Evolutionary conservation across 352 stramenopile species (phyloP), one percentile per base, ranked within the genome.

Genomic region (Globisporangium cystogenes): DNA sequence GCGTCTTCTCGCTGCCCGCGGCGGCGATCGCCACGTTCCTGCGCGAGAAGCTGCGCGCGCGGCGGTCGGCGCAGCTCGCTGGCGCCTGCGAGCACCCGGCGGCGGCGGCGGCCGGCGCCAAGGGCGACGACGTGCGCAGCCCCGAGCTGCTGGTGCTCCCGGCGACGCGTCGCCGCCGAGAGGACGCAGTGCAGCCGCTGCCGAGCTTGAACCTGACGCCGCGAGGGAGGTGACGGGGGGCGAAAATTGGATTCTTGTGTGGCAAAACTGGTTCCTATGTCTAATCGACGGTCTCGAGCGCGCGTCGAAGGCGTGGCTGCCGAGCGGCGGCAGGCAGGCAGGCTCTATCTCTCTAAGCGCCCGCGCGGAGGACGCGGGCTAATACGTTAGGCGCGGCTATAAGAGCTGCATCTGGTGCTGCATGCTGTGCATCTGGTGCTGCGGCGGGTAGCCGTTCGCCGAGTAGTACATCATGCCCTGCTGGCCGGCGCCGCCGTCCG

Each of bases 391-490:
- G 62, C 55, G 7, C 29, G 36, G 54, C 76, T 79, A 84, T 77
- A 84, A 79, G 63, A 87, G 76, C 55, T 85, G 80, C 80, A 90
- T 87, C 60, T 79, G 69, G 60, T 74, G 68, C 60, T 73, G 71
- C 60, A 84, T 65, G 69, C 62, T 77, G 68, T 90, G 80, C 76
- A 90, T 87, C 68, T 83, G 80, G 51, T 90, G 76, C 60, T 69
- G 69, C 39, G 59, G 62, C 51, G 60, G 49, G 48, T 69, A 83
- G 26, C 72, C 70, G 59, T 78, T 85, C 27, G 68, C 55, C 48
- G 74, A 76, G 72, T 88, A 88, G 63, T 90, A 90, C 75, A 88
- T 78, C 69, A 86, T 85, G 52, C 48, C 45, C 58, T 59, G 57
- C 48, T 69, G 65, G 26, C 60, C 44, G 18, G 65, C 37, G 31